A percentile compares a stretch with the other conserved stretches of the same genome.
Conservation (phyloP, 2,329 filamentous ascomycete genomes). For the Zalaria obscura region DNA sequence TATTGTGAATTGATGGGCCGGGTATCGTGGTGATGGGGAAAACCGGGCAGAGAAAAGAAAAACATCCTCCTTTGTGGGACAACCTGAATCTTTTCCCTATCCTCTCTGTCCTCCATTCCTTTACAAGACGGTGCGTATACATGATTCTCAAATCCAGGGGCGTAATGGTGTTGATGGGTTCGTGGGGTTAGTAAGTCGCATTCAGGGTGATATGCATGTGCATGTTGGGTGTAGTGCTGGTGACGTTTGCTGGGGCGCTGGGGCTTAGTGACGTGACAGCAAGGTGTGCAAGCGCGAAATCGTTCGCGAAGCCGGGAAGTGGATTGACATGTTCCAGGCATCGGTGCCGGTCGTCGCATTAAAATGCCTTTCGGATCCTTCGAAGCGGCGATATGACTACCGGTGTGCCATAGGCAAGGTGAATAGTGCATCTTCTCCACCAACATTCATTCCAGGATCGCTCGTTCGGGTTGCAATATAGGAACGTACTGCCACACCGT, state of each 20-base stretch:
- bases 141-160: slow-evolving; percentile 2
- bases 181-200: neutral
- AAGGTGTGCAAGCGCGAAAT: neutral
- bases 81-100: neutral
- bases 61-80: neutral
- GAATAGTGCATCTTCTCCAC: neutral
- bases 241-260: neutral
- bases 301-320: neutral
- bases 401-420: neutral
- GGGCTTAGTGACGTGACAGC: neutral
- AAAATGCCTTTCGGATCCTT: too few species aligned
- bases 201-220: neutral
- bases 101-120: neutral
- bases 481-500: too few species aligned
- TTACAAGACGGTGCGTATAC: slow-evolving; percentile 7
- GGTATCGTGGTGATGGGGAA: neutral
- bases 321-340: neutral
- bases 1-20: too few species aligned
- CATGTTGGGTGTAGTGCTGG: neutral
- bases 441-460: neutral
- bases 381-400: neutral
- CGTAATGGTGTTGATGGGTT: neutral
- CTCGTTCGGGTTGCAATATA: too few species aligned
- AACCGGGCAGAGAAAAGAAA: neutral
- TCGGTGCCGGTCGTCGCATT: too few species aligned